Base-by-base conservation (phyloP, 208 protist genomes). In the Acanthamoeba castellanii region DNA sequence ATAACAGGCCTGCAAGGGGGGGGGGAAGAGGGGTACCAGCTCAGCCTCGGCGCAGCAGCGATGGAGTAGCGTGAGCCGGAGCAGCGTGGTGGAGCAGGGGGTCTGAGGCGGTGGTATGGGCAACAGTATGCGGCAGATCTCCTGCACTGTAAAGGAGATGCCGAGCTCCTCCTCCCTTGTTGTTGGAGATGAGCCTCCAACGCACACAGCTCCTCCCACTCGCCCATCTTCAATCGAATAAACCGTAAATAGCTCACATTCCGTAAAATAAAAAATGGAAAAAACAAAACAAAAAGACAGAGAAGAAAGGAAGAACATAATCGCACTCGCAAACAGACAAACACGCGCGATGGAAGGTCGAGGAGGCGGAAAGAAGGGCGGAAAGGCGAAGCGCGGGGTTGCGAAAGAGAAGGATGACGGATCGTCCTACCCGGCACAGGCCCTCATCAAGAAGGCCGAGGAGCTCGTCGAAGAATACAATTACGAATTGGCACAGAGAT, bases 361-460 rank as follows among this genome's bases (percentile, higher is more conserved):
- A 20, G 52, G 78, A 13, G 57, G 18, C 20, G 57, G 14, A 27
- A 18, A 22, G 4, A 87, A 87, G 50, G 4, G n/a, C 18, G 50
- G 30, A 13, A 87, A 61, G 34, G 42, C 42, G 25, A 85, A 37
- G 32, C 72, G 72, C 37, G 72, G 72, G 34, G 42, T 81, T 8
- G 72, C 9, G 5, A 81, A 64, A 34, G 50, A 66, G 55, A 89
- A 89, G 30, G 25, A 57, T 18, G 81, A 89, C 0, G 34, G 16
- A 8, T 34, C 45, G 25, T 16, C 37, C 20, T 89, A 89, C 55
- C 55, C 81, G 16, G 50, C 34, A 45, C 27, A 89, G 30, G 85
- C 55, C 64, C 85, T 92, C 34, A 20, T 92, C 14, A 92, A 74
- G 61, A 92, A 92, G 42, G 85, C 85, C 27, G 85, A 92, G 59